Evolutionary conservation across 208 protist genomes (phyloP).

Genomic region (Strigomonas oncopelti): DNA sequence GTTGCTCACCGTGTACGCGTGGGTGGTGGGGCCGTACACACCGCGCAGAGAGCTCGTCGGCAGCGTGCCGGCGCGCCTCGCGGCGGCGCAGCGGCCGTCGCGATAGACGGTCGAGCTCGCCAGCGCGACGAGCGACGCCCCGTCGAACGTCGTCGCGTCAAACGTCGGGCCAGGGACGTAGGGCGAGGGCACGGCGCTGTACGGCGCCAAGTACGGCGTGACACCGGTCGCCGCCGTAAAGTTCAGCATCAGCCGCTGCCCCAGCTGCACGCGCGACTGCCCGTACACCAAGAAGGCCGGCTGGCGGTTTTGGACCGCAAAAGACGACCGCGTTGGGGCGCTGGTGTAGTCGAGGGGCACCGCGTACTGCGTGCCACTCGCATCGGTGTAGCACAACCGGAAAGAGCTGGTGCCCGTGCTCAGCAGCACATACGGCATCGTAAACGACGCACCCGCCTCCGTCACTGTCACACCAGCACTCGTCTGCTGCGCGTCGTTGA

Average conservation of each 20-base stretch:
- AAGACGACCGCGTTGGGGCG: constrained; percentile 24
- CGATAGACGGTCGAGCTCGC: constrained; percentile 33
- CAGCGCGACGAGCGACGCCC: constrained; percentile 31
- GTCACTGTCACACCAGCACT: constrained; percentile 7
- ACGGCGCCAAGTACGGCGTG: constrained; percentile 32
- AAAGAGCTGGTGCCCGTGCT: constrained; percentile 45
- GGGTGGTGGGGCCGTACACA: constrained; percentile 29
- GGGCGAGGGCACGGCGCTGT: constrained; percentile 36
- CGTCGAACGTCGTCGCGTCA: constrained; percentile 72
- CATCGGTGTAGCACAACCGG: constrained; percentile 80
- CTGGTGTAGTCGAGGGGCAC: constrained; percentile 48
- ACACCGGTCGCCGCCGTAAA: constrained; percentile 25
- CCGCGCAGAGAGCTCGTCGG: constrained; percentile 22
- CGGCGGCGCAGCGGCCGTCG: constrained; percentile 63
- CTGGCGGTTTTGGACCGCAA: constrained; percentile 42
- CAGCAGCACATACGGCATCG: constrained; percentile 53
- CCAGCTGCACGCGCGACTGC: constrained; percentile 37
- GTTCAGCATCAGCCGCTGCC: constrained; percentile 65
- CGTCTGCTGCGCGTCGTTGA: constrained; percentile 46
- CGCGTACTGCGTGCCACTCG: constrained; percentile 71
- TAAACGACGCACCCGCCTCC: constrained; percentile 14
- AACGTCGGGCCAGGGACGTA: constrained; percentile 51
- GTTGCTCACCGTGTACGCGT: constrained; percentile 51
- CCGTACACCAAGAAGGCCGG: constrained; percentile 21
- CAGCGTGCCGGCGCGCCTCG: constrained; percentile 23